Conservation (phyloP, 2,329 filamentous ascomycete genomes). For the Fusarium multiceps region DNA sequence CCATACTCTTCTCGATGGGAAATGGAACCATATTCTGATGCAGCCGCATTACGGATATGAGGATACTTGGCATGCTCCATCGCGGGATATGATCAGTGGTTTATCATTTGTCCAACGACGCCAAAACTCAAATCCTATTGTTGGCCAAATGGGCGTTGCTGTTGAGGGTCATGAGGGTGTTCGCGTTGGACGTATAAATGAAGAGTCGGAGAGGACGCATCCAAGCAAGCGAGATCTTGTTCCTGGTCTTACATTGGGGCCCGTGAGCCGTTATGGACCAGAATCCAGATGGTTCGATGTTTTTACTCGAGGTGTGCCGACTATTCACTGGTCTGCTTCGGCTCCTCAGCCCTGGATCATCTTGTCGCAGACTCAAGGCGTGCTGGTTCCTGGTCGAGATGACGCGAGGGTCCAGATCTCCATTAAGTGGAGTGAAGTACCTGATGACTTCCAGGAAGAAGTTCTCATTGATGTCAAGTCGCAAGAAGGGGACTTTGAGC, state of each 20-base stretch:
- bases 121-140: conserved; percentile 62
- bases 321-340: conserved; percentile 64
- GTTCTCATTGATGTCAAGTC: conserved; percentile 50
- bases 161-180: conserved; percentile 75
- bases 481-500: conserved; percentile 53
- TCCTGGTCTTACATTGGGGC: conserved; percentile 68
- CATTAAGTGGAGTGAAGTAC: conserved; percentile 53
- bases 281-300: conserved; percentile 70
- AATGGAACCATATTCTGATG: conserved; percentile 67
- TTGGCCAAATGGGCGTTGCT: conserved; percentile 72
- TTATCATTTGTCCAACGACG: conserved; percentile 62
- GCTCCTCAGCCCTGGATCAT: conserved; percentile 62
- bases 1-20: conserved; percentile 61
- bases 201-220: conserved; percentile 64
- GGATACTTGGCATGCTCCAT: conserved; percentile 67
- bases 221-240: conserved; percentile 58
- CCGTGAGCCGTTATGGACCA: conserved; percentile 69
- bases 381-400: conserved; percentile 54
- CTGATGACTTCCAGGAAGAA: conserved; percentile 44
- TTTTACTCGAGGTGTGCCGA: conserved; percentile 66
- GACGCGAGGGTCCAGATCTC: conserved; percentile 34
- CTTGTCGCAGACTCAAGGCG: conserved; percentile 62
- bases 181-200: conserved; percentile 55
- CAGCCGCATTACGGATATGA: conserved; percentile 61
- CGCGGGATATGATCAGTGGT: conserved; percentile 66